Base-by-base conservation (phyloP, 257 asterid genomes). In the Petunia secreta region DNA sequence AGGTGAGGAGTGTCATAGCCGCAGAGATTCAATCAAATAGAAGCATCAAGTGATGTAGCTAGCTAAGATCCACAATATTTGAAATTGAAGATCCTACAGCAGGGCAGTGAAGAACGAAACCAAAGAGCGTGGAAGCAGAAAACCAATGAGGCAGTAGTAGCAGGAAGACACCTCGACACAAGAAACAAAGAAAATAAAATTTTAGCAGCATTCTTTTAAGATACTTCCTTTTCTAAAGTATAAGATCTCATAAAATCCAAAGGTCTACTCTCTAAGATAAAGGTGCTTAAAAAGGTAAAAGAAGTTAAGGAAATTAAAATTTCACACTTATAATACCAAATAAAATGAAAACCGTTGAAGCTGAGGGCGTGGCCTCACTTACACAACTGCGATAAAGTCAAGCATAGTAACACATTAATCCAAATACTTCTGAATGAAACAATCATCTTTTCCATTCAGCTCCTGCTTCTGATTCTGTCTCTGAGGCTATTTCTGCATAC, bases 401-500 rank as follows among this genome's bases (percentile, higher is more conserved):
- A 85, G 88, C 89, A 87, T 79, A 87, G 89, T 87, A 86, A 86
- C 85, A 90, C 89, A 88, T 83, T 88, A 82, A 74, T 83, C 79
- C 84, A 87, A 80, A 86, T 73, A 77, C 85, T 84, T 89, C 77
- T 36, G 62, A 73, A 10, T 36, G 62, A 50, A 44, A 73, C 36
- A 77, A 67, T 57, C 85, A 64, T 64, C 80, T 79, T 80, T 76
- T 60, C 63, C 85, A 68, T 34, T 92, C 90, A 90, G 89, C 97
- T 91, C 89, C 98, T 90, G 97, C 98, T 94, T 88, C 98, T 89
- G 89, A 93, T 94, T 62, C 98, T 89, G 3, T 93, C 96, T 87
- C 93, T 89, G 63, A 88, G 67, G 80, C 98, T 97, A 82, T 91
- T 93, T 77, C 98, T 94, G 96, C 82, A 84, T 73, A 34, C 77